Percentiles rank a stretch among this genome's conserved stretches.
Evolutionary conservation across 1,284 basidiomycete genomes (phyloP).

Genomic region (Cutaneotrichosporon spelunceum): DNA sequence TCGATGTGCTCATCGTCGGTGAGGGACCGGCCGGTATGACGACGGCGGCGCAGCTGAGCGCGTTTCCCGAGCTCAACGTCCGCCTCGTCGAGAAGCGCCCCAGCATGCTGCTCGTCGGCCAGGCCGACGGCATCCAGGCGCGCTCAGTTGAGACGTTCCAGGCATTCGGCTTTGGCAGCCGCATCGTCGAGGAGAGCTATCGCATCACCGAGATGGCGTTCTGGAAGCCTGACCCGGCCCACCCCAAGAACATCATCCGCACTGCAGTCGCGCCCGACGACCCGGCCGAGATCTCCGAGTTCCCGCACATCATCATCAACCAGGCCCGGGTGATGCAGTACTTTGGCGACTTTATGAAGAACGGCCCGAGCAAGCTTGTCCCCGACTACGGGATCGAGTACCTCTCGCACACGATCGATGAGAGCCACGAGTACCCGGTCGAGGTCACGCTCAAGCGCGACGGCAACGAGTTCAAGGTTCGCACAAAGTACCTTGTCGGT

Average conservation of each 20-base stretch:
- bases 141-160: slow-evolving; percentile 16
- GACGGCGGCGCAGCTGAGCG: slow-evolving; percentile 9
- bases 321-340: slow-evolving; percentile 19
- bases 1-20: slow-evolving; percentile 18
- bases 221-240: slow-evolving; percentile 13
- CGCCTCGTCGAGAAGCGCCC: slow-evolving; percentile 16
- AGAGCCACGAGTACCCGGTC: slow-evolving; percentile 29
- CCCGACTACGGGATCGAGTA: slow-evolving; percentile 19
- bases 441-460: slow-evolving; percentile 25
- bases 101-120: slow-evolving; percentile 10
- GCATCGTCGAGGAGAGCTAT: slow-evolving; percentile 12
- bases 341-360: slow-evolving; percentile 16
- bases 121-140: slow-evolving; percentile 18
- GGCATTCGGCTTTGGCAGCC: slow-evolving; percentile 15
- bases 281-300: slow-evolving; percentile 10
- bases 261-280: slow-evolving; percentile 10
- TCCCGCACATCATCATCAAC: slow-evolving; percentile 15
- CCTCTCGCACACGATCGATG: slow-evolving; percentile 18
- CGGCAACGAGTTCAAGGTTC: slow-evolving; percentile 17
- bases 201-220: slow-evolving; percentile 15
- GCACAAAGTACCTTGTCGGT: slow-evolving; percentile 30
- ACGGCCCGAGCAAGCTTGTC: slow-evolving; percentile 5
- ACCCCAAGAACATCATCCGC: slow-evolving; percentile 14
- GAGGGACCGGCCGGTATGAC: slow-evolving; percentile 17
- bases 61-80: slow-evolving; percentile 12